Evolutionary conservation across 169 alveolate species (phyloP).

Genomic region (Plasmodium ovale): DNA sequence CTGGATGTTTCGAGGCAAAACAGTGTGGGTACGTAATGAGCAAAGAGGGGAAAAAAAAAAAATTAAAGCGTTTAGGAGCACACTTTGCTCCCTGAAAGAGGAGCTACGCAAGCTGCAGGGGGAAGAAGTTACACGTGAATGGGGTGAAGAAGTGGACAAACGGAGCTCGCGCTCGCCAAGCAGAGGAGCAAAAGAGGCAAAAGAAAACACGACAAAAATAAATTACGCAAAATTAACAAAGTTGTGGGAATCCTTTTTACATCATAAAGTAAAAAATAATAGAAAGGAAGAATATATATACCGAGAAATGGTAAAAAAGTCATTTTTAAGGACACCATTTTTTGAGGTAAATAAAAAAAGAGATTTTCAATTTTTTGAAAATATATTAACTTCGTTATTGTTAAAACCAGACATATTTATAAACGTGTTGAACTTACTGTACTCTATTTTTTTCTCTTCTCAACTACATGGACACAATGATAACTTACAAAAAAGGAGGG

Average conservation of each 20-base stretch:
- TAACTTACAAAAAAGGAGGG: neutral
- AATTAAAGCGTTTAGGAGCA: slow-evolving; percentile 21
- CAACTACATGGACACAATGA: neutral
- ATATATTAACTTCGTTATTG: slow-evolving; percentile 33
- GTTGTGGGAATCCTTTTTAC: slow-evolving; percentile 51
- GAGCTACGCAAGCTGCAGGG: neutral
- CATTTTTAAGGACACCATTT: slow-evolving; percentile 38
- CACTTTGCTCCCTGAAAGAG: slow-evolving; percentile 2
- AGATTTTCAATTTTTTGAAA: slow-evolving; percentile 67
- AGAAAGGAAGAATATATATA: slow-evolving; percentile 31
- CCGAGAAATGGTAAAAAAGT: slow-evolving; percentile 27
- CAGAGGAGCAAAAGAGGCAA: neutral
- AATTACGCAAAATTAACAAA: slow-evolving; percentile 35
- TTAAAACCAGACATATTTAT: slow-evolving; percentile 61
- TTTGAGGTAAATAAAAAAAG: slow-evolving; percentile 70
- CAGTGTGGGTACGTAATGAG: slow-evolving; percentile 3
- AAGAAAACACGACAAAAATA: neutral
- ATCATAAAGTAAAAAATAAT: slow-evolving; percentile 38
- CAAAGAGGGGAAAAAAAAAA: slow-evolving; percentile 4
- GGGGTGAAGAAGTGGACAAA: neutral
- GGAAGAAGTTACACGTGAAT: neutral
- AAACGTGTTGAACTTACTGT: slow-evolving; percentile 22
- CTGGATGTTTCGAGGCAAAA: slow-evolving; percentile 19
- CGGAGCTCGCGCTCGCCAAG: neutral
- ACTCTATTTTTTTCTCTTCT: slow-evolving; percentile 26